phyloP scores from a whole-genome alignment of 768 basidiomycete species.

The Macrolepiota albuminosa region DNA sequence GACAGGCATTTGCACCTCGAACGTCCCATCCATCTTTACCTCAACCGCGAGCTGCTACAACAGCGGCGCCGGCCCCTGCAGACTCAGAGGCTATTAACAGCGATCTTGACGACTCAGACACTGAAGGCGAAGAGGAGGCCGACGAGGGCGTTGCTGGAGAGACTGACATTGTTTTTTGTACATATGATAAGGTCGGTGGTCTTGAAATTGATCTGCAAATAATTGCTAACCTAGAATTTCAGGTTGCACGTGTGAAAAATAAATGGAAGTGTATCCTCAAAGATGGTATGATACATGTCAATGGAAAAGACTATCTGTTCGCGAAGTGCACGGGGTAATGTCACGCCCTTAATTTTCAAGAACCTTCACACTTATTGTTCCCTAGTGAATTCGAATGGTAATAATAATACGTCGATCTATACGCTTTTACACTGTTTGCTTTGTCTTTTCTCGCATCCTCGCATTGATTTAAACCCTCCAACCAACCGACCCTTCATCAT shows the following conservation, averaged over 20 bases:
- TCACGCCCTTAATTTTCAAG: not conserved
- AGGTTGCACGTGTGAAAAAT: constrained; percentile 99
- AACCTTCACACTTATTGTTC: not conserved
- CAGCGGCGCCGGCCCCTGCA: constrained; percentile 27
- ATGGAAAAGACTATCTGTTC: constrained; percentile 97
- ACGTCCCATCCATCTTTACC: constrained; percentile 73
- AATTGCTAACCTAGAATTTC: constrained; percentile 2
- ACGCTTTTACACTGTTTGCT: constrained; percentile 1
- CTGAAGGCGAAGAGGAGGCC: constrained; percentile 78
- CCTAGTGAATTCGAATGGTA: constrained; percentile 41
- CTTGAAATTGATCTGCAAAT: not conserved
- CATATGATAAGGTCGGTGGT: constrained; percentile 86
- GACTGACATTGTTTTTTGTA: constrained; percentile 94
- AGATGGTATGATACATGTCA: constrained; percentile 96
- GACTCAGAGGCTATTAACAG: constrained; percentile 92
- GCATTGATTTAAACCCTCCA: not conserved
- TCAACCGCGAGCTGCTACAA: constrained; percentile 42
- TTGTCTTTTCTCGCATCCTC: not conserved
- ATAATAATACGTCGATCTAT: constrained; percentile 17
- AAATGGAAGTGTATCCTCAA: constrained; percentile 99
- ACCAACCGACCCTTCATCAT: constrained; percentile 5
- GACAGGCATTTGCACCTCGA: constrained; percentile 61
- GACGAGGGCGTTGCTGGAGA: constrained; percentile 73
- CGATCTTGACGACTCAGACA: constrained; percentile 93
- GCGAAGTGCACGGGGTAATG: constrained; percentile 90